Conservation (phyloP, 2,329 filamentous ascomycete species). For the Dactylonectria macrodidyma region DNA sequence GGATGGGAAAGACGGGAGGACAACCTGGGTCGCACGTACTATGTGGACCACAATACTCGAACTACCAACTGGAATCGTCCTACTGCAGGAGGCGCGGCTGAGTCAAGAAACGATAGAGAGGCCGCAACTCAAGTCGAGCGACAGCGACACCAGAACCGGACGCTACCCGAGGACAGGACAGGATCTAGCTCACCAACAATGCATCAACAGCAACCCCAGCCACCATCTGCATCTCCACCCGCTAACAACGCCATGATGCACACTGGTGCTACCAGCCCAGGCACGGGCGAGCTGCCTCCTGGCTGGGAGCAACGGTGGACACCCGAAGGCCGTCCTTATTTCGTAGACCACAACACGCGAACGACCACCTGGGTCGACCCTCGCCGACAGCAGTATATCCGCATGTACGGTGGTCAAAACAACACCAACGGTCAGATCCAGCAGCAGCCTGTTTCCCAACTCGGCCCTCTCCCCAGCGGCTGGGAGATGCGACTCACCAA, state of each 20-base stretch:
- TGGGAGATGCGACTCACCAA: constrained; percentile 99
- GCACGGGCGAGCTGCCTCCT: constrained; percentile 93
- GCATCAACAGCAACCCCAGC: constrained; percentile 65
- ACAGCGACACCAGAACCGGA: constrained; percentile 93
- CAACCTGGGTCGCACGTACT: constrained; percentile 95
- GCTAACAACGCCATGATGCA: constrained; percentile 85
- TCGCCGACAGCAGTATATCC: constrained; percentile 95
- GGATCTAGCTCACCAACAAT: constrained; percentile 92
- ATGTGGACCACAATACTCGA: constrained; percentile 97
- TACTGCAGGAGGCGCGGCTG: constrained; percentile 81
- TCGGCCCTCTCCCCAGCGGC: constrained; percentile 94
- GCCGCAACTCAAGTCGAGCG: constrained; percentile 94
- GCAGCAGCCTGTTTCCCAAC: constrained; percentile 96
- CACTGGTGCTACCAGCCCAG: constrained; percentile 91
- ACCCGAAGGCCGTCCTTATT: constrained; percentile 94
- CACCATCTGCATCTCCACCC: constrained; percentile 53
- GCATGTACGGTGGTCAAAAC: constrained; percentile 94
- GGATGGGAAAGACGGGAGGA: constrained; percentile 98
- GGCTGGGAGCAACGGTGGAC: constrained; percentile 98
- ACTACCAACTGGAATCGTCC: constrained; percentile 97
- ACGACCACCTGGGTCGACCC: constrained; percentile 99
- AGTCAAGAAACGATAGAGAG: constrained; percentile 82
- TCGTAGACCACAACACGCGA: constrained; percentile 97
- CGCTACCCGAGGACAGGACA: constrained; percentile 94
- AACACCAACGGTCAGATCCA: constrained; percentile 90